Conservation (phyloP, 768 basidiomycete species). For the Suillus alpinus region DNA sequence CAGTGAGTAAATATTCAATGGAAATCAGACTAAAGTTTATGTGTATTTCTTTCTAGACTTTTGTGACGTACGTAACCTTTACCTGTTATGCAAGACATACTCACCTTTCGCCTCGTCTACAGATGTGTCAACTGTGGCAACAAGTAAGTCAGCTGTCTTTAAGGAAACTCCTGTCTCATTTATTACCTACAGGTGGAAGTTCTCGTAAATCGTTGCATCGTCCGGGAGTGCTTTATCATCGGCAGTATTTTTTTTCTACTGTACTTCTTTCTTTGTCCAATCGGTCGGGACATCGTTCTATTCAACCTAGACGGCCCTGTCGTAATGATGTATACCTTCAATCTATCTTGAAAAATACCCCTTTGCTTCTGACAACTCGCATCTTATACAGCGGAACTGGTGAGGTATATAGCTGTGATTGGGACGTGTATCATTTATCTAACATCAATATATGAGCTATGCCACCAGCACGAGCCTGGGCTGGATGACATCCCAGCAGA, state of each 20-base stretch:
- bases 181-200: slow-evolving; percentile 53
- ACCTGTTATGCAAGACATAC: slow-evolving; percentile 3
- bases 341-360: slow-evolving; percentile 7
- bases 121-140: slow-evolving; percentile 71
- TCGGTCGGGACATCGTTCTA: slow-evolving; percentile 3
- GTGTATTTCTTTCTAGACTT: slow-evolving; percentile 51
- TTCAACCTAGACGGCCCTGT: neutral
- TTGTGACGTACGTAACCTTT: slow-evolving; percentile 66
- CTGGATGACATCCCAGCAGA: too few relatives aligned
- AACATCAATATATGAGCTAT: neutral
- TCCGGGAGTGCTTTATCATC: neutral
- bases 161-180: neutral
- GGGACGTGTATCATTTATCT: neutral
- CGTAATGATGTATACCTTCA: slow-evolving; percentile 23
- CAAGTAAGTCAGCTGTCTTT: slow-evolving; percentile 32
- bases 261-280: slow-evolving; percentile 6
- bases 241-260: slow-evolving; percentile 8
- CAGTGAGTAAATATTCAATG: slow-evolving; percentile 47
- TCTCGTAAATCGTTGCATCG: slow-evolving; percentile 40
- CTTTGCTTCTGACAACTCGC: slow-evolving; percentile 5
- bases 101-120: slow-evolving; percentile 3
- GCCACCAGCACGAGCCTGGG: too few relatives aligned
- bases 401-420: neutral
- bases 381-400: neutral
- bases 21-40: slow-evolving; percentile 2